Percentiles rank a stretch among this genome's conserved stretches.
Evolutionary conservation across 2,329 filamentous ascomycete genomes (phyloP).

Genomic region (Dothideomycetes sp.): DNA sequence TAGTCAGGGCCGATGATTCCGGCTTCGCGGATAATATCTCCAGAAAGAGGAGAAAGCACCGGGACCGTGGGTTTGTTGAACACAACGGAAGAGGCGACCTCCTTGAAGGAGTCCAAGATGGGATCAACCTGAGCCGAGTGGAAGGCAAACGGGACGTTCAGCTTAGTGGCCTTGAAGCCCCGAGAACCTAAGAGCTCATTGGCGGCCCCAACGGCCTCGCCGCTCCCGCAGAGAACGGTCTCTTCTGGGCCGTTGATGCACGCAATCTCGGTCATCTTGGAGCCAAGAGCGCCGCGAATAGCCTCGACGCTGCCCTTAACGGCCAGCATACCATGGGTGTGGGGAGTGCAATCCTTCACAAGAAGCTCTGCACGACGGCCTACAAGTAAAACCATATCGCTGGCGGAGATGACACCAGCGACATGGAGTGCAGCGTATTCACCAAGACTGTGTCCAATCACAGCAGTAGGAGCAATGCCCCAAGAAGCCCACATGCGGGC

Average conservation of each 20-base stretch:
- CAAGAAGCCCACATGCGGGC: constrained; percentile 43
- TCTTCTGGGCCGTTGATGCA: constrained; percentile 69
- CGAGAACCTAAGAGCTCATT: constrained; percentile 37
- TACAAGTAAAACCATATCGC: constrained; percentile 62
- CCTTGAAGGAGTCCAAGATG: constrained; percentile 50
- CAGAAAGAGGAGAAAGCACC: constrained; percentile 57
- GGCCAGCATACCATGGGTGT: constrained; percentile 57
- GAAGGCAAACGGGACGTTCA: constrained; percentile 58
- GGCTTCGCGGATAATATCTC: constrained; percentile 46
- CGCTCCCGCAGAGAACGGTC: constrained; percentile 59
- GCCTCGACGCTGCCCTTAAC: constrained; percentile 42
- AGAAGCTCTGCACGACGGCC: constrained; percentile 57
- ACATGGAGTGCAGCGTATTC: constrained; percentile 64
- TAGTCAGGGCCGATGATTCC: constrained; percentile 51
- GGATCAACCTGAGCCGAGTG: constrained; percentile 56
- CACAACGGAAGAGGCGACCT: constrained; percentile 39
- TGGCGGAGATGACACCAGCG: constrained; percentile 58
- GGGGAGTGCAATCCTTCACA: constrained; percentile 51
- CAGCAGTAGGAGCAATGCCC: constrained; percentile 42
- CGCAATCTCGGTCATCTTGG: constrained; percentile 44
- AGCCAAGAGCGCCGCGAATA: constrained; percentile 42
- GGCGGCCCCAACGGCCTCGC: constrained; percentile 47
- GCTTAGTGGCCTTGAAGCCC: constrained; percentile 49
- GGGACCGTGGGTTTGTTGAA: constrained; percentile 50
- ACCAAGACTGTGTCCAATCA: constrained; percentile 51